phyloP scores from a whole-genome alignment of 345 rosid genomes.

The Brassica rapa region DNA sequence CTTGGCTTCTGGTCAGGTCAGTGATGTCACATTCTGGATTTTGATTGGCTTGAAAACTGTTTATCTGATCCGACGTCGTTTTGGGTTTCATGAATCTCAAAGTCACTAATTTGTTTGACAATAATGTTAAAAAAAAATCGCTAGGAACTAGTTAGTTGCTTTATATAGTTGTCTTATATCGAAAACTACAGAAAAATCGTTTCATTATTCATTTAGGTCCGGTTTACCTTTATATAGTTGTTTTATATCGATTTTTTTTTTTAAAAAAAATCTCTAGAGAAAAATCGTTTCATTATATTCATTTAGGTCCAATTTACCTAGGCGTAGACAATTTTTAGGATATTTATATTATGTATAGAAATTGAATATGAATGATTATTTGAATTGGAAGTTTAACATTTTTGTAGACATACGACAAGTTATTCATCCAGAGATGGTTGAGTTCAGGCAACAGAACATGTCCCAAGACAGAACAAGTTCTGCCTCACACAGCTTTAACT shows the following conservation, averaged over 20 bases:
- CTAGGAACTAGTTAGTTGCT: background rate
- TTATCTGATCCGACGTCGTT: background rate
- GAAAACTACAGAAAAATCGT: no score
- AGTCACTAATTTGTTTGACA: background rate
- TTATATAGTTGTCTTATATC: no score
- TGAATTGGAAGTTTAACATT: background rate
- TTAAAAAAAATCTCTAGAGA: no score
- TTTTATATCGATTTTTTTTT: no score
- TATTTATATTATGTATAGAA: background rate
- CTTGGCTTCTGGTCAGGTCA: constrained; percentile 85
- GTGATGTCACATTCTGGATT: constrained; percentile 16
- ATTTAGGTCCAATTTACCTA: no score
- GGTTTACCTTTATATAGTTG: no score
- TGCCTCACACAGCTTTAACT: constrained; percentile 65
- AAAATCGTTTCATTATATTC: no score
- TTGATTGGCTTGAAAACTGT: constrained; percentile 18
- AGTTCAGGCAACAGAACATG: constrained; percentile 83
- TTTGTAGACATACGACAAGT: constrained; percentile 81
- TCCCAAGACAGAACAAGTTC: constrained; percentile 83
- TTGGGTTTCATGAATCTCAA: background rate
- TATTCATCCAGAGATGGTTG: constrained; percentile 83
- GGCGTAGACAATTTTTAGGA: no score
- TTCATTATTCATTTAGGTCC: no score
- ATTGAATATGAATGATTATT: background rate
- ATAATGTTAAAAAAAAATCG: background rate